These are phyloP conservation scores for Diplodia seriata DNA, from an alignment of 2,329 filamentous ascomycete genomes.

Conservation along the genomic window DNA sequence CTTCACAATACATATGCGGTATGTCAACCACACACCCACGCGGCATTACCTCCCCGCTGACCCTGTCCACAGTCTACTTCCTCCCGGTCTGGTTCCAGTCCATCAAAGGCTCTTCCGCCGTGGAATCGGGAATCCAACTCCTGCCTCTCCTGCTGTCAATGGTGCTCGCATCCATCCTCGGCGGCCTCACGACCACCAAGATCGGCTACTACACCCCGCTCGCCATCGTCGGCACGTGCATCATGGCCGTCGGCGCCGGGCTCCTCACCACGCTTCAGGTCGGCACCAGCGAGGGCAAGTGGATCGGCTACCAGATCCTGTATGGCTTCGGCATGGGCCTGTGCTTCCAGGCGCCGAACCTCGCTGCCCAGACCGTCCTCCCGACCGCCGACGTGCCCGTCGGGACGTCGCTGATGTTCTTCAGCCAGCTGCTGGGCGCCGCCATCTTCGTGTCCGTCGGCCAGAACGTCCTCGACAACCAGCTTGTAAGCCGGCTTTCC, in stretches of 20 bases:
- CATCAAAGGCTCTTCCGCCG: slow-evolving; percentile 50
- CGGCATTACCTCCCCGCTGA: slow-evolving; percentile 5
- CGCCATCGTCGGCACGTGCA: slow-evolving; percentile 43
- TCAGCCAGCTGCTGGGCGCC: slow-evolving; percentile 49
- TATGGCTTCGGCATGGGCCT: slow-evolving; percentile 37
- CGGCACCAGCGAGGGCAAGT: slow-evolving; percentile 30
- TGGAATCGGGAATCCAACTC: slow-evolving; percentile 46
- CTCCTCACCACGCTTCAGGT: slow-evolving; percentile 39
- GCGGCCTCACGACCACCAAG: slow-evolving; percentile 42
- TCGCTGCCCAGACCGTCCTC: slow-evolving; percentile 33
- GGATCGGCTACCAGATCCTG: slow-evolving; percentile 44
- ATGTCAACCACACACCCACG: neutral
- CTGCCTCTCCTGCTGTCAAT: slow-evolving; percentile 47
- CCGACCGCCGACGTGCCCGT: slow-evolving; percentile 31
- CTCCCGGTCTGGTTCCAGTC: slow-evolving; percentile 56
- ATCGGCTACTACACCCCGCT: slow-evolving; percentile 55
- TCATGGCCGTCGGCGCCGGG: slow-evolving; percentile 42
- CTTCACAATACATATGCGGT: slow-evolving; percentile 9
- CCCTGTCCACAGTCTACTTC: slow-evolving; percentile 42
- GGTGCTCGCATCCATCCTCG: slow-evolving; percentile 39
- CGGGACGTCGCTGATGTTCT: slow-evolving; percentile 52
- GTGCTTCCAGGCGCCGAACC: slow-evolving; percentile 36
- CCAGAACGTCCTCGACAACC: slow-evolving; percentile 51
- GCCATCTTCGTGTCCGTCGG: slow-evolving; percentile 49
- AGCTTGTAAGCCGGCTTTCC: slow-evolving; percentile 41